Conservation (phyloP, 2,329 filamentous ascomycete genomes). For the Mollisiaceae sp. region DNA sequence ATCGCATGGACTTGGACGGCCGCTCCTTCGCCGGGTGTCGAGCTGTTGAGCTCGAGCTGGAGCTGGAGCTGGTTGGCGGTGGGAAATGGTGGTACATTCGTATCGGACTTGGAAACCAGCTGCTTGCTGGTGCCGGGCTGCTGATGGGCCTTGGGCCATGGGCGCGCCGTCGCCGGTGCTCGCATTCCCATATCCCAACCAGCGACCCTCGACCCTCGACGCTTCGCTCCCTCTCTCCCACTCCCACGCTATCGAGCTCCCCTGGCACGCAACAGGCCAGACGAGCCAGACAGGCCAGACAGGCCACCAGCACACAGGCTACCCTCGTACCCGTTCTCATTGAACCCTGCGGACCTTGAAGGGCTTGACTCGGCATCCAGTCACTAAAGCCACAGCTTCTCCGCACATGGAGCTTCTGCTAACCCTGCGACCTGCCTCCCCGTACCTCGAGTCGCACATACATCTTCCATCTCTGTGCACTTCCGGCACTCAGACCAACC, state of each 20-base stretch:
- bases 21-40: not conserved
- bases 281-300: constrained; percentile 12
- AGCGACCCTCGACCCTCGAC: too few species aligned
- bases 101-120: not conserved
- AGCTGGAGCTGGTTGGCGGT: constrained; percentile 3
- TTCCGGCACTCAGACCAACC: constrained; percentile 28
- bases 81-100: not conserved
- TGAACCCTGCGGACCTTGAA: constrained; percentile 22
- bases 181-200: not conserved
- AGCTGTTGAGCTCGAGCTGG: not conserved
- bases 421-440: not conserved
- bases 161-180: not conserved
- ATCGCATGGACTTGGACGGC: not conserved
- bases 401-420: constrained; percentile 34
- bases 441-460: constrained; percentile 20
- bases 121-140: not conserved
- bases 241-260: constrained; percentile 20
- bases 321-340: constrained; percentile 30
- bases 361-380: constrained; percentile 34
- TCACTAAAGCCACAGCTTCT: constrained; percentile 38
- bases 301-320: constrained; percentile 18
- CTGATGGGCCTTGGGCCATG: too few species aligned
- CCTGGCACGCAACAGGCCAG: constrained; percentile 18
- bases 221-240: constrained; percentile 10
- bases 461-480: constrained; percentile 24